Evolutionary conservation across 1,139 yeast species (phyloP), one percentile per base, ranked within the genome.

Genomic region (Magnusiomyces fungicola): DNA sequence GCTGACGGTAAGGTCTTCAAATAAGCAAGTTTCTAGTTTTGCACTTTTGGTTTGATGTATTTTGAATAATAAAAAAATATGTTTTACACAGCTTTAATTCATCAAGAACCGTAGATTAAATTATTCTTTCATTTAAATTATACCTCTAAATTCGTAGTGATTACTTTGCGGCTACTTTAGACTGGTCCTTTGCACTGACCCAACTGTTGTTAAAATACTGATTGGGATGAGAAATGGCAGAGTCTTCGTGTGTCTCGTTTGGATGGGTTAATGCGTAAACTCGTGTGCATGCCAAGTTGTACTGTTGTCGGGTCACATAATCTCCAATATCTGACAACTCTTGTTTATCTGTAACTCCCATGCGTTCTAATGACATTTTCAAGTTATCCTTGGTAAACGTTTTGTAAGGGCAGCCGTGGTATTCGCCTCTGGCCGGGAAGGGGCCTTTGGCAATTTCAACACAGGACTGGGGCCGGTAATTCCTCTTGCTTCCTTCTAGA

Each of bases 351-450:
- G 69, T 73, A 43, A 92, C 71, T 0, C 95, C 95, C 83, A 89
- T 79, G 19, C 72, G 75, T 27, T 66, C 63, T 56, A 92, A 71
- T 53, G 80, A 78, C 3, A 62, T 59, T 1, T 75, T 71, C 49
- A 92, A 71, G 46, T 77, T 74, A 43, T 86, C 94, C 16, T 78
- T 64, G 18, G 78, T 71, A 59, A 86, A 71, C 59, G 86, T 92
- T 51, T 95, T 73, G 67, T 86, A 92, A 2, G 97, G 97, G 67
- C 97, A 90, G 2, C 98, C 98, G 63, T 92, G 97, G 55, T 69
- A 77, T 61, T 89, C 95, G 36, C 76, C 79, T 46, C 80, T 76
- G 19, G 75, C 75, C 0, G 96, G 95, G 52, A 80, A 74, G 6
- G 92, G 88, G 57, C 82, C 80, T 32, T 80, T 74, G 52, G 86